These are phyloP conservation scores for Coccinonectria pachysandricola DNA, from an alignment of 2,329 filamentous ascomycete genomes.

Conservation along the genomic window DNA sequence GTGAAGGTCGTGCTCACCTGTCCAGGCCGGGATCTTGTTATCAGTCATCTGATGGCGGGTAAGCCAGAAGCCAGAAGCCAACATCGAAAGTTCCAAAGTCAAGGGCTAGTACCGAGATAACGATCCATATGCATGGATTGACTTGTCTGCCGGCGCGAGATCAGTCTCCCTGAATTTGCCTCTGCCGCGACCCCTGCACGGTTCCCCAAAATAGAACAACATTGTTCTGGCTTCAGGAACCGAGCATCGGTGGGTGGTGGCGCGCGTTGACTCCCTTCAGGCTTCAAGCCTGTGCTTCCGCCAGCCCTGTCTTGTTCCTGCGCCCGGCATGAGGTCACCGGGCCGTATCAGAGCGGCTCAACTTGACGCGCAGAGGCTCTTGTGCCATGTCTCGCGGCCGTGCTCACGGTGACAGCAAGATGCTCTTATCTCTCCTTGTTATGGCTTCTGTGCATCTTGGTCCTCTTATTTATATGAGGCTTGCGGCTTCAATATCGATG, in stretches of 20 bases:
- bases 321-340: constrained; percentile 8
- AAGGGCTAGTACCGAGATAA: constrained; percentile 12
- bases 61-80: constrained; percentile 6
- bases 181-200: constrained; percentile 1
- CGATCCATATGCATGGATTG: too few species aligned
- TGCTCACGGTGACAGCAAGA: constrained; percentile 6
- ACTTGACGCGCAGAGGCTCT: constrained; percentile 3
- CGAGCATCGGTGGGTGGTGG: too few species aligned
- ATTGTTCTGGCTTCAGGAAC: neutral
- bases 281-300: constrained; percentile 4
- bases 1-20: constrained; percentile 9
- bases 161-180: neutral
- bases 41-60: too few species aligned
- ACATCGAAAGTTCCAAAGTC: too few species aligned
- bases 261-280: too few species aligned
- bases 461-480: constrained; percentile 13
- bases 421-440: constrained; percentile 7
- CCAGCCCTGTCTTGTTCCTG: constrained; percentile 5
- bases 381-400: too few species aligned
- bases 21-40: neutral
- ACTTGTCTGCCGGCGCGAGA: neutral
- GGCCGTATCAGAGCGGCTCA: constrained; percentile 7
- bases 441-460: neutral
- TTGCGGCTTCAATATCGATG: constrained; percentile 4
- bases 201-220: too few species aligned